A percentile compares a stretch with the other conserved stretches of the same genome.
phyloP scores from a whole-genome alignment of 148 eudicot genomes.

The Rhododendron williamsianum region DNA sequence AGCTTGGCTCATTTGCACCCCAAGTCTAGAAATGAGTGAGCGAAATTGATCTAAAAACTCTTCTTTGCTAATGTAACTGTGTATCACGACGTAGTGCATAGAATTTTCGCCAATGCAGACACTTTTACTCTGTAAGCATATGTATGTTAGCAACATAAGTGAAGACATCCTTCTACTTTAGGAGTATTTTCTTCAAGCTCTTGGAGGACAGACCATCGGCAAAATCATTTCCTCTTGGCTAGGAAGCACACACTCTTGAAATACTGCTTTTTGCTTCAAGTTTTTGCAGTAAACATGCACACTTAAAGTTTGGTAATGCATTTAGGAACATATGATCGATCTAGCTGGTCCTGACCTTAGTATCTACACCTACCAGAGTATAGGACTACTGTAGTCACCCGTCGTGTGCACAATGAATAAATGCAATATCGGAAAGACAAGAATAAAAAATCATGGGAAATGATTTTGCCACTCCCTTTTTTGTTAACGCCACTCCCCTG shows the following conservation, averaged over 20 bases:
- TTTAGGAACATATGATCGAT: neutral
- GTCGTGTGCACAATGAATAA: neutral
- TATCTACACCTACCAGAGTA: neutral
- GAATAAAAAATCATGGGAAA: neutral
- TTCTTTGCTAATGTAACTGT: neutral
- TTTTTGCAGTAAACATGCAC: neutral
- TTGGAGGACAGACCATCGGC: neutral
- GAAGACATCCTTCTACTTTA: neutral
- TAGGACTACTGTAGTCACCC: neutral
- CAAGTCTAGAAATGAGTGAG: neutral
- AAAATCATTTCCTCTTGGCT: neutral
- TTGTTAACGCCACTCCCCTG: too few relatives aligned
- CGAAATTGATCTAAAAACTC: neutral
- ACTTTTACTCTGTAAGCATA: neutral
- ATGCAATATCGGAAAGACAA: neutral
- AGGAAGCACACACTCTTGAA: neutral
- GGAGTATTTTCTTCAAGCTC: neutral
- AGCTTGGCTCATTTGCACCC: too few relatives aligned
- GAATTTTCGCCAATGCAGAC: neutral
- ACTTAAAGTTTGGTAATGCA: neutral
- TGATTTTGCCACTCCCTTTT: too few relatives aligned
- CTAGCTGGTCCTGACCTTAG: neutral
- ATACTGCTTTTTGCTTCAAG: neutral
- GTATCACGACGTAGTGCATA: neutral
- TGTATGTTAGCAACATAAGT: neutral